These are phyloP conservation scores for Trypanosoma avium DNA, from an alignment of 208 protist species.

Conservation along the genomic window DNA sequence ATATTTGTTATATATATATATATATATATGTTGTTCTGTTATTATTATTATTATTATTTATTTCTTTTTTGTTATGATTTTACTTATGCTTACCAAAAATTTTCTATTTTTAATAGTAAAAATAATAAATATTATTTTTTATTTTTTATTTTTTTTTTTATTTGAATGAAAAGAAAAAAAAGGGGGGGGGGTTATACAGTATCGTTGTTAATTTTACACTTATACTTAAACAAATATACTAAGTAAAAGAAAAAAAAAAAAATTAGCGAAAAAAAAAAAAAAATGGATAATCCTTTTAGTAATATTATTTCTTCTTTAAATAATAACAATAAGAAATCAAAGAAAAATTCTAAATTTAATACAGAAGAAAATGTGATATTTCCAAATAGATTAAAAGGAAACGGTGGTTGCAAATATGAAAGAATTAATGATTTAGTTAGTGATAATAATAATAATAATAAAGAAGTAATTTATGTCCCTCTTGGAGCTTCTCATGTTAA, in stretches of 20 bases:
- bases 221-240: too few species aligned
- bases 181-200: too few species aligned
- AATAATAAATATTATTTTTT: too few species aligned
- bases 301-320: background rate
- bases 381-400: background rate
- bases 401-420: constrained; percentile 16
- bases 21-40: background rate
- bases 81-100: too few species aligned
- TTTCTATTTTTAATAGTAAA: too few species aligned
- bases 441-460: too few species aligned
- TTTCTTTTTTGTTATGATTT: too few species aligned
- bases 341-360: background rate
- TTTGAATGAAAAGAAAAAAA: too few species aligned
- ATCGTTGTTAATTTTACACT: too few species aligned
- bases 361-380: constrained; percentile 1
- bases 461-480: constrained; percentile 8
- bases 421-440: background rate
- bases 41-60: background rate
- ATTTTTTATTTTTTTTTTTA: too few species aligned
- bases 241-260: too few species aligned
- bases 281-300: constrained; percentile 1
- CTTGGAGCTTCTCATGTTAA: constrained; percentile 1
- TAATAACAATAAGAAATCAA: background rate
- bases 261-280: background rate
- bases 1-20: constrained; percentile 8